Evolutionary conservation across 331 rosid species (phyloP), one percentile per base, ranked within the genome.

Genomic region (Prunus yedoensis): DNA sequence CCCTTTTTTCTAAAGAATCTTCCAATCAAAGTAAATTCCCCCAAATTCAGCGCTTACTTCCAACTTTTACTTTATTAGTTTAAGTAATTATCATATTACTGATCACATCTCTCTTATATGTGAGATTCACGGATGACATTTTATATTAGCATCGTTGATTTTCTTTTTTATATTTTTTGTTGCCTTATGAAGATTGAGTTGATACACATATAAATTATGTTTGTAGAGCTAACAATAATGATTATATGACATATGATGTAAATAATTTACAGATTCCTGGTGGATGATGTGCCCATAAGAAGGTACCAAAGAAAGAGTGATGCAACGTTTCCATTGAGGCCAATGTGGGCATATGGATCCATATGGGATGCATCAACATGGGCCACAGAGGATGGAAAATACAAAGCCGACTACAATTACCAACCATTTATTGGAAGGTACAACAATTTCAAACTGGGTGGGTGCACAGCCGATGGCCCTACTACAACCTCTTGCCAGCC

Each of bases 361-460:
- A 91, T 92, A 75, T 92, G 99, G 99, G 99, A 92, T 79, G 99
- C 99, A 38, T 95, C 97, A 18, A 28, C 86, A 3, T 95, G 99
- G 99, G 98, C 99, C 3, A 92, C 97, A 14, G 97, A 95, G 74
- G 79, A 80, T 58, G 99, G 97, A 54, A 92, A 89, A 83, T 90
- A 92, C 93, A 92, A 87, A 71, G 97, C 91, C 32, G 86, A 88
- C 72, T 94, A 89, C 71, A 72, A 52, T 5, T 90, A 87, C 85
- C 94, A 95, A 71, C 99, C 99, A 27, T 95, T 95, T 74, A 65
- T 84, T 14, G 91, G 92, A 30, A 83, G 75, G 74, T 95, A 95
- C 86, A 83, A 25, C 45, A 80, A 85, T 60, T 95, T 95, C 90
- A 90, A 77, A 79, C 23, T 92, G 3, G 68, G 74, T 50, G 96